phyloP scores from a whole-genome alignment of 495 filamentous ascomycete species.

The Lentithecium fluviatile region DNA sequence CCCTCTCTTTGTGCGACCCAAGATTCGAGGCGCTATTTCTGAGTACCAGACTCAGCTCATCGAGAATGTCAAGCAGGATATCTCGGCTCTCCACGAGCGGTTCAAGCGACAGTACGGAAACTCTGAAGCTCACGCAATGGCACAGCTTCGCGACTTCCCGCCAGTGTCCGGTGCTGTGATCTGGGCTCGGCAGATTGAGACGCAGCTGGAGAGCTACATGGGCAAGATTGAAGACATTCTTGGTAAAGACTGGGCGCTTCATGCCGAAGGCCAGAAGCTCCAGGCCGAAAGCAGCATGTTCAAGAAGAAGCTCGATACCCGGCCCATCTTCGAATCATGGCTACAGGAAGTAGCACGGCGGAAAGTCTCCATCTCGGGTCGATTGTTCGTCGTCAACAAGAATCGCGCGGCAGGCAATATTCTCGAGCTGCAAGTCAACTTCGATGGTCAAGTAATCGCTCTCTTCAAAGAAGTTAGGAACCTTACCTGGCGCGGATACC shows the following conservation, averaged over 20 bases:
- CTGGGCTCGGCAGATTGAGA: slow-evolving; percentile 95
- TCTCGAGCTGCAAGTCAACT: slow-evolving; percentile 88
- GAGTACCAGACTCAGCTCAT: slow-evolving; percentile 98
- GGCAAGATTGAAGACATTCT: slow-evolving; percentile 95
- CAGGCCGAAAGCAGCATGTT: slow-evolving; percentile 85
- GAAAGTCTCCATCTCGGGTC: slow-evolving; percentile 84
- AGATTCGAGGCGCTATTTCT: slow-evolving; percentile 94
- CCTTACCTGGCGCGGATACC: slow-evolving; percentile 86
- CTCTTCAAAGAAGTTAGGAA: slow-evolving; percentile 99
- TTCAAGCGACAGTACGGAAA: slow-evolving; percentile 99
- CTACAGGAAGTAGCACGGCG: slow-evolving; percentile 80
- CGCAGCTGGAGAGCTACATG: slow-evolving; percentile 93
- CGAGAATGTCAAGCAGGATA: slow-evolving; percentile 94
- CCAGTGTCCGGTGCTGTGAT: slow-evolving; percentile 96
- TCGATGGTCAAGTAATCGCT: slow-evolving; percentile 93
- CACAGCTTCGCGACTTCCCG: slow-evolving; percentile 88
- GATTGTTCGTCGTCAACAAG: slow-evolving; percentile 83
- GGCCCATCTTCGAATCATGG: slow-evolving; percentile 93
- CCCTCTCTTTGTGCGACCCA: slow-evolving; percentile 92
- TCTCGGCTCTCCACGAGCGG: slow-evolving; percentile 85
- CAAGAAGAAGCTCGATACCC: slow-evolving; percentile 91
- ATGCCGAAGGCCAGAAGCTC: slow-evolving; percentile 91
- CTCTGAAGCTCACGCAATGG: slow-evolving; percentile 96
- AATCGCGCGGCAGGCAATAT: slow-evolving; percentile 83
- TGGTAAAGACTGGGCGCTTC: slow-evolving; percentile 87